These are phyloP conservation scores for Mycothermus thermophilus DNA, from an alignment of 495 filamentous ascomycete genomes.

Conservation along the genomic window DNA sequence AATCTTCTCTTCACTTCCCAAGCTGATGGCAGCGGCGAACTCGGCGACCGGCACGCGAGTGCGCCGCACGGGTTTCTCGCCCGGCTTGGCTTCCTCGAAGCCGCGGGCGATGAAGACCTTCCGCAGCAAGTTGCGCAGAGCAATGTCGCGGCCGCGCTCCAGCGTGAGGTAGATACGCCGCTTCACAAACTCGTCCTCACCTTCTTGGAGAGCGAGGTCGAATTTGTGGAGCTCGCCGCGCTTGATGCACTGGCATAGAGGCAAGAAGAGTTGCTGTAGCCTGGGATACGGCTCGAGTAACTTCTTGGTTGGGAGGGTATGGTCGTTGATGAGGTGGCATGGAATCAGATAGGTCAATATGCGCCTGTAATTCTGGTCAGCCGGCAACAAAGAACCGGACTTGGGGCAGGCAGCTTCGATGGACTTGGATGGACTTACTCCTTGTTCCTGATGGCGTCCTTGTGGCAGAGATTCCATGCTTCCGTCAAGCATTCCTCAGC, in stretches of 20 bases:
- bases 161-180: constrained; percentile 91
- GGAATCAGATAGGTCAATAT: constrained; percentile 95
- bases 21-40: constrained; percentile 49
- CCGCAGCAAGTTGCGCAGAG: constrained; percentile 74
- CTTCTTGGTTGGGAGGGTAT: constrained; percentile 57
- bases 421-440: too few relatives aligned
- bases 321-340: constrained; percentile 74
- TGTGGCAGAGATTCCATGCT: constrained; percentile 67
- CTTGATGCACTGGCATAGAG: constrained; percentile 63
- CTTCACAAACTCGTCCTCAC: constrained; percentile 80
- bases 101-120: constrained; percentile 78
- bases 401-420: too few relatives aligned
- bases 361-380: too few relatives aligned
- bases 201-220: constrained; percentile 63
- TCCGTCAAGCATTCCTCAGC: constrained; percentile 67
- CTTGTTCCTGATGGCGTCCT: constrained; percentile 54
- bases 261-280: constrained; percentile 64
- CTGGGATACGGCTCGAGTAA: constrained; percentile 63
- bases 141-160: constrained; percentile 81
- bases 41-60: constrained; percentile 70
- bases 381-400: too few relatives aligned
- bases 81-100: constrained; percentile 56
- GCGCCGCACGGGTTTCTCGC: constrained; percentile 43
- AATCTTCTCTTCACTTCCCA: constrained; percentile 46
- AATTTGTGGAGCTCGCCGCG: constrained; percentile 71